Conservation (phyloP, 1,139 yeast species). For the Hansenula sp. region DNA sequence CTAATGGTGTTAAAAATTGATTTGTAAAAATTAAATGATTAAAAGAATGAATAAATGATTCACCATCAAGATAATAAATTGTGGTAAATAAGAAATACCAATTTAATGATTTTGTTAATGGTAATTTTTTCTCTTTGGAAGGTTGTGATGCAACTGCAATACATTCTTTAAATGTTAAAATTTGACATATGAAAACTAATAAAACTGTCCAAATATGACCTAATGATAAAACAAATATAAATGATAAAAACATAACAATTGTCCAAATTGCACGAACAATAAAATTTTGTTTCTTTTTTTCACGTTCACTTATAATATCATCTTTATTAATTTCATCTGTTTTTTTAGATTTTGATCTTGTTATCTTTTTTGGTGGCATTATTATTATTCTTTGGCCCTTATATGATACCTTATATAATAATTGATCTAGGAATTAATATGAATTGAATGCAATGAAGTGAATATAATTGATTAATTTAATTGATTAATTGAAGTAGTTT, state of each 20-base stretch:
- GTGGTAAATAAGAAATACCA: constrained; percentile 86
- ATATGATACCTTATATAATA: no score
- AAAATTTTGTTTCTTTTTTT: constrained; percentile 75
- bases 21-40: constrained; percentile 40
- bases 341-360: background rate
- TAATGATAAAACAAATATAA: constrained; percentile 68
- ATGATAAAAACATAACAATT: constrained; percentile 77
- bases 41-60: constrained; percentile 58
- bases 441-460: no score
- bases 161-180: constrained; percentile 85
- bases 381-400: no score
- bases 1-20: constrained; percentile 37
- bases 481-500: no score
- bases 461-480: no score
- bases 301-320: constrained; percentile 1
- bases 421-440: no score
- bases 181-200: constrained; percentile 68
- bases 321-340: background rate
- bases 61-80: constrained; percentile 86
- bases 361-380: background rate
- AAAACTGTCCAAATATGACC: constrained; percentile 84
- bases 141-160: constrained; percentile 83
- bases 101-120: constrained; percentile 78
- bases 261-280: constrained; percentile 94
- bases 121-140: constrained; percentile 77